Percentiles rank a stretch among this genome's conserved stretches.
These are phyloP conservation scores for Mangifera indica DNA, from an alignment of 345 rosid species.

Conservation along the genomic window DNA sequence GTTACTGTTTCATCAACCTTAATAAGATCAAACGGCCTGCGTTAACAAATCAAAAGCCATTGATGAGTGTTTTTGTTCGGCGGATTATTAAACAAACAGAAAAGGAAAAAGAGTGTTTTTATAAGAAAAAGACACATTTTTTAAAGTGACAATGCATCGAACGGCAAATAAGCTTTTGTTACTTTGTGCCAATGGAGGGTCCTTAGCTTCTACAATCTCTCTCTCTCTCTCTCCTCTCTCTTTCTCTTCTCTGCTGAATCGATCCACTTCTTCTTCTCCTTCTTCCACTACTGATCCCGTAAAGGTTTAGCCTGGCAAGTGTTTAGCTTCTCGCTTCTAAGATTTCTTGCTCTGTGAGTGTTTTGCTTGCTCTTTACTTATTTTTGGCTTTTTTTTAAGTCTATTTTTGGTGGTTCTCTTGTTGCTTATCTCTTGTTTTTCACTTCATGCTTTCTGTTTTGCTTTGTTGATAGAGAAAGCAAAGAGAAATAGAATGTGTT, in stretches of 20 bases:
- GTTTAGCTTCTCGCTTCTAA: neutral
- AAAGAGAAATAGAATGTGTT: neutral
- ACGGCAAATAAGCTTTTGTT: constrained; percentile 42
- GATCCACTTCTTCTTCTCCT: constrained; percentile 19
- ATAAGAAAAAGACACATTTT: constrained; percentile 21
- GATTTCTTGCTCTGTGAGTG: constrained; percentile 4
- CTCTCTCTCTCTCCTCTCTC: neutral
- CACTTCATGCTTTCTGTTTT: neutral
- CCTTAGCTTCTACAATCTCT: constrained; percentile 26
- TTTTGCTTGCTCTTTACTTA: neutral
- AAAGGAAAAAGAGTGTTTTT: constrained; percentile 7
- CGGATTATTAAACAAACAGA: neutral
- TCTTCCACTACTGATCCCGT: constrained; percentile 16
- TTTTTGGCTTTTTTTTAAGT: neutral
- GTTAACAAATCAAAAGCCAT: too few species aligned
- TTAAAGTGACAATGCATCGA: constrained; percentile 31
- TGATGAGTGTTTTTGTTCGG: constrained; percentile 11
- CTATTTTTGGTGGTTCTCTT: neutral
- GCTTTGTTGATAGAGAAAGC: constrained; percentile 9
- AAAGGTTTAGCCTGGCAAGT: constrained; percentile 18
- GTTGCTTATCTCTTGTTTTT: neutral
- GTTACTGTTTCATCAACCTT: neutral
- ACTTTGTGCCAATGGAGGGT: constrained; percentile 50
- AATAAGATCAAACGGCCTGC: constrained; percentile 16
- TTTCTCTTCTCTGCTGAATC: neutral